Evolutionary conservation across 352 stramenopile species (phyloP).

Genomic region (Globisporangium viniferum): DNA sequence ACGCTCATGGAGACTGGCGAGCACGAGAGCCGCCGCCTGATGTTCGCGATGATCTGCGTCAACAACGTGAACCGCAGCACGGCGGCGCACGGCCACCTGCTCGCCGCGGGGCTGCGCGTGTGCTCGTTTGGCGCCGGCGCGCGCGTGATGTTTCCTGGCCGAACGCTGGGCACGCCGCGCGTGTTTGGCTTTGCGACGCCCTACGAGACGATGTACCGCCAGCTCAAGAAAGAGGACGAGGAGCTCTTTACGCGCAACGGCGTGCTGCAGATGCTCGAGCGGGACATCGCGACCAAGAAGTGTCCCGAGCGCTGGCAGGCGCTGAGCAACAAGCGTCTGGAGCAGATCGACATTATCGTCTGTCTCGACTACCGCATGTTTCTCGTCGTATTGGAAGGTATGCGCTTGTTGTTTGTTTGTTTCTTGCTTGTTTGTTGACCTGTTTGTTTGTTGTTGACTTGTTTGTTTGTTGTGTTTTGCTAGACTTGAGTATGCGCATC

Average conservation of each 20-base stretch:
- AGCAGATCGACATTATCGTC: slow-evolving; percentile 66
- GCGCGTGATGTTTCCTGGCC: slow-evolving; percentile 57
- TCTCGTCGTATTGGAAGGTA: slow-evolving; percentile 65
- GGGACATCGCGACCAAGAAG: slow-evolving; percentile 69
- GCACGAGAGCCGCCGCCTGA: background rate
- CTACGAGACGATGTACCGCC: slow-evolving; percentile 58
- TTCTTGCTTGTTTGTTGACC: slow-evolving; percentile 10
- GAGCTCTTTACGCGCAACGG: slow-evolving; percentile 56
- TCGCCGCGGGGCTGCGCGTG: slow-evolving; percentile 54
- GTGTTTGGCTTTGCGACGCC: slow-evolving; percentile 70
- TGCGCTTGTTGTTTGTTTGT: slow-evolving; percentile 8
- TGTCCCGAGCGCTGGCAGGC: slow-evolving; percentile 77
- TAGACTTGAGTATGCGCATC: slow-evolving; percentile 54
- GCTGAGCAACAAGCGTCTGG: slow-evolving; percentile 54
- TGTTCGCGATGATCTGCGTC: slow-evolving; percentile 82
- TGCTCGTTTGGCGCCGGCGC: slow-evolving; percentile 68
- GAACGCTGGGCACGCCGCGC: slow-evolving; percentile 26
- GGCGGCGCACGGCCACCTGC: slow-evolving; percentile 61
- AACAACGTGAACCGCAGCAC: slow-evolving; percentile 88
- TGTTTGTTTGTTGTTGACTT: background rate
- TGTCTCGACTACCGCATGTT: slow-evolving; percentile 85
- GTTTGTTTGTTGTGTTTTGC: background rate
- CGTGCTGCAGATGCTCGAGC: slow-evolving; percentile 67
- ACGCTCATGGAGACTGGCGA: background rate
- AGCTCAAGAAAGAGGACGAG: slow-evolving; percentile 50